Percentiles rank a stretch among this genome's conserved stretches.
These are phyloP conservation scores for Ophiosphaerella herpotricha DNA, from an alignment of 2,329 filamentous ascomycete species.

Conservation along the genomic window DNA sequence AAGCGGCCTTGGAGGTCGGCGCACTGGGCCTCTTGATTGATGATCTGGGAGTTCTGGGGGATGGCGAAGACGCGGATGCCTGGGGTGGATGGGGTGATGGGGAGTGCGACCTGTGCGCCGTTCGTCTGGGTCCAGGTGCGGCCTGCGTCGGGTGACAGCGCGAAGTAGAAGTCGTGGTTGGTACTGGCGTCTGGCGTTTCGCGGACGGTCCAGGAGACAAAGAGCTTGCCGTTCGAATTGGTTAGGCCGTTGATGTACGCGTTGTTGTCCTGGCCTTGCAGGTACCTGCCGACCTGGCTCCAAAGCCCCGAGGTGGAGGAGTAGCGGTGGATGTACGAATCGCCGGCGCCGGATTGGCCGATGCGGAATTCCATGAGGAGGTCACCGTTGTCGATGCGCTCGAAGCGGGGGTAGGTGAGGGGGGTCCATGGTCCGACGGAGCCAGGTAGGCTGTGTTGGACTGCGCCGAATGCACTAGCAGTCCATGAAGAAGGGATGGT, in stretches of 20 bases:
- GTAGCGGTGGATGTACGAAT: slow-evolving; percentile 56
- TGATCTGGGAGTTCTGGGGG: slow-evolving; percentile 53
- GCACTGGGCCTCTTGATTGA: slow-evolving; percentile 58
- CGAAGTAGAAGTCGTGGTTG: slow-evolving; percentile 58
- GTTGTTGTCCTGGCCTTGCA: slow-evolving; percentile 54
- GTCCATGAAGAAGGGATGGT: slow-evolving; percentile 33
- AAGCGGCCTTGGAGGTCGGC: slow-evolving; percentile 53
- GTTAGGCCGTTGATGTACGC: slow-evolving; percentile 59
- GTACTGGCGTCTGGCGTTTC: slow-evolving; percentile 54
- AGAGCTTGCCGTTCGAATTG: slow-evolving; percentile 42
- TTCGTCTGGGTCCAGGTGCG: slow-evolving; percentile 50
- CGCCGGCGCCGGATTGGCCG: slow-evolving; percentile 56
- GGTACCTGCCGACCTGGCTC: slow-evolving; percentile 48
- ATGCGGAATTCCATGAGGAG: slow-evolving; percentile 58
- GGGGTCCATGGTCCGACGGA: slow-evolving; percentile 41
- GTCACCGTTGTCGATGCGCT: slow-evolving; percentile 43
- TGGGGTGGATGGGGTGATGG: slow-evolving; percentile 47
- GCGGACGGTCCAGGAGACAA: slow-evolving; percentile 58
- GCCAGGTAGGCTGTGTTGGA: slow-evolving; percentile 36
- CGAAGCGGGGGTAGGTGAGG: slow-evolving; percentile 58
- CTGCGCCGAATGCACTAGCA: slow-evolving; percentile 32
- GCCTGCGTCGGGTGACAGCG: slow-evolving; percentile 53
- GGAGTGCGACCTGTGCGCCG: slow-evolving; percentile 46
- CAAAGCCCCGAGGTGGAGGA: slow-evolving; percentile 43
- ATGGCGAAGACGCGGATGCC: slow-evolving; percentile 54